A percentile compares a stretch with the other conserved stretches of the same genome.
Conservation (phyloP, 73 alveolate genomes). For the Blepharisma japonicum region DNA sequence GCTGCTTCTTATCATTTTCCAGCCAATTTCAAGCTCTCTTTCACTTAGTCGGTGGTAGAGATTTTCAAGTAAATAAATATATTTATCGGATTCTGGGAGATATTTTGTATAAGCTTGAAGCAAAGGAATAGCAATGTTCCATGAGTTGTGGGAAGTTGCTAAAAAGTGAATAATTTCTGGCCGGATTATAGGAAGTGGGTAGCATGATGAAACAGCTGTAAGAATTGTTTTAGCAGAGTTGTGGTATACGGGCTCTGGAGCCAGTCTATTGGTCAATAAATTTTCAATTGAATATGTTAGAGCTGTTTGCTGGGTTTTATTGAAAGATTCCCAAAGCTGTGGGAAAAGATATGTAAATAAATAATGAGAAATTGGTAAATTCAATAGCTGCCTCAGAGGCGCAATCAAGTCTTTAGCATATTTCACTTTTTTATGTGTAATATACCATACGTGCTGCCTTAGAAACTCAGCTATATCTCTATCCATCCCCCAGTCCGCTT, state of each 20-base stretch:
- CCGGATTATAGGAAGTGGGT: conserved; percentile 2
- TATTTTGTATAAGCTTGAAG: neutral
- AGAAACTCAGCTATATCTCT: neutral
- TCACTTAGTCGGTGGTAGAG: neutral
- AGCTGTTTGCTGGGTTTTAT: neutral
- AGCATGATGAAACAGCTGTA: conserved; percentile 6
- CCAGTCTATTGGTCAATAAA: neutral
- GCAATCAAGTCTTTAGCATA: conserved; percentile 8
- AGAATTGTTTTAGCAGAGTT: conserved; percentile 19
- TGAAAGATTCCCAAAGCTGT: conserved; percentile 5
- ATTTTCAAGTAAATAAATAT: neutral
- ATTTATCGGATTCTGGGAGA: neutral
- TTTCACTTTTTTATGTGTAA: neutral
- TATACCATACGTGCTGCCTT: conserved; percentile 1
- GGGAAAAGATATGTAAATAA: neutral
- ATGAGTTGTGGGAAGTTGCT: neutral
- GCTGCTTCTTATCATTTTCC: neutral
- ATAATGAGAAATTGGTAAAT: neutral
- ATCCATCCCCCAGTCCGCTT: neutral
- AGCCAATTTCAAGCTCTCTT: neutral
- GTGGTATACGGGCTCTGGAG: neutral
- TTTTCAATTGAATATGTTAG: neutral
- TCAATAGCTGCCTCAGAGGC: neutral
- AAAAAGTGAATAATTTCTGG: conserved; percentile 11
- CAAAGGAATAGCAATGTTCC: conserved; percentile 25